Evolutionary conservation across 805 yeast genomes (phyloP).

Genomic region (Metahyphopichia silvanorum): DNA sequence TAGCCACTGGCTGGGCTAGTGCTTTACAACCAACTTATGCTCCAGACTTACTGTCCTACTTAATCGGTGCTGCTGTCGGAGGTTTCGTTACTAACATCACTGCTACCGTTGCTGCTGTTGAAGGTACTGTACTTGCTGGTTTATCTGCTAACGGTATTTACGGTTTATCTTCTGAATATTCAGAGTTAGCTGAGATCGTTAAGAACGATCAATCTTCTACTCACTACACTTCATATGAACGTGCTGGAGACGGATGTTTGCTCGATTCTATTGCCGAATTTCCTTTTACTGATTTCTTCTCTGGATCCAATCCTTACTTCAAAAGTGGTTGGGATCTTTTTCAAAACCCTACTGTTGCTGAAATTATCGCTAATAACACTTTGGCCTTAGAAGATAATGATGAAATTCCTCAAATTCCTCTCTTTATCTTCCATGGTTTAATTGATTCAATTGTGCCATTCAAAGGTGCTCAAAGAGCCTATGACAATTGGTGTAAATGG

Average conservation of each 20-base stretch:
- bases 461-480: constrained; percentile 12
- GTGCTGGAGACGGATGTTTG: not conserved
- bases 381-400: constrained; percentile 10
- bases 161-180: constrained; percentile 19
- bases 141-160: constrained; percentile 15
- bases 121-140: constrained; percentile 17
- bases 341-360: constrained; percentile 7
- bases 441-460: constrained; percentile 21
- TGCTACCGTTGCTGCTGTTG: constrained; percentile 12
- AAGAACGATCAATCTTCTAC: not conserved
- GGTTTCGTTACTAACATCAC: constrained; percentile 22
- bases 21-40: constrained; percentile 34
- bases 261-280: constrained; percentile 4
- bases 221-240: not conserved
- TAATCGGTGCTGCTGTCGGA: constrained; percentile 22
- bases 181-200: constrained; percentile 9
- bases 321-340: constrained; percentile 15
- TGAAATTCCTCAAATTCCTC: constrained; percentile 18
- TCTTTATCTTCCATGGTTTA: constrained; percentile 19
- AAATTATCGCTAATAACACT: constrained; percentile 16
- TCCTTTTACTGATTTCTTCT: constrained; percentile 7
- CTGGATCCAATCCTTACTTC: constrained; percentile 8
- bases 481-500: constrained; percentile 23
- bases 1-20: constrained; percentile 38
- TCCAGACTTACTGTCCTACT: constrained; percentile 22